Conservation (phyloP, 2,329 filamentous ascomycete genomes). For the Pyricularia grisea region DNA sequence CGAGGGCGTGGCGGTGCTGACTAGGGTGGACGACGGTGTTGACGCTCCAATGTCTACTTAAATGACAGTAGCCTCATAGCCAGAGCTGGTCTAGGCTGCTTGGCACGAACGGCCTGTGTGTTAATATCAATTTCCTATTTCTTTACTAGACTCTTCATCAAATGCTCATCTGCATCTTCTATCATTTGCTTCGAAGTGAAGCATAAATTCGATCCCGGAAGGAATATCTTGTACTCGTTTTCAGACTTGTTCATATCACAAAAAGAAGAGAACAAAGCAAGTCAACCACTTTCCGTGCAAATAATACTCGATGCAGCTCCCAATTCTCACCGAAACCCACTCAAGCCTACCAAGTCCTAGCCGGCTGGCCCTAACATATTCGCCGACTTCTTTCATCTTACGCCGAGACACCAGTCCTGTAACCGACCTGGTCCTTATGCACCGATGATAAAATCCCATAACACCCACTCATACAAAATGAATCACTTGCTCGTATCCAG, state of each 20-base stretch:
- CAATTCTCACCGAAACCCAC: neutral
- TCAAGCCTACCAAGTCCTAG: neutral
- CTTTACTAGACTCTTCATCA: neutral
- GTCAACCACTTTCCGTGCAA: neutral
- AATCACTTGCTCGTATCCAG: constrained; percentile 60
- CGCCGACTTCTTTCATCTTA: neutral
- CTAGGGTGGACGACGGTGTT: constrained; percentile 35
- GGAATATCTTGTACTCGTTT: neutral
- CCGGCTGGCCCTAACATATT: neutral
- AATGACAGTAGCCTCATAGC: neutral
- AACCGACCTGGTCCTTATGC: neutral
- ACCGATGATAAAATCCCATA: neutral
- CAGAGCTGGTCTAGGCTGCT: neutral
- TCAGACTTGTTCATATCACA: neutral
- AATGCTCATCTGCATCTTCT: neutral
- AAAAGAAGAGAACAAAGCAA: neutral
- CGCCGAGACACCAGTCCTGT: neutral
- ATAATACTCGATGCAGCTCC: neutral
- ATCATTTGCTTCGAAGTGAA: neutral
- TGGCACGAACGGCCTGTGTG: neutral
- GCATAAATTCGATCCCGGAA: neutral
- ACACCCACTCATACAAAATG: neutral
- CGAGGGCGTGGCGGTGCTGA: constrained; percentile 58
- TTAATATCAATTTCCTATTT: neutral
- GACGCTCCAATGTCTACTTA: neutral